Conservation (phyloP, 2,329 filamentous ascomycete genomes). For the Rugonectria rugulosa region DNA sequence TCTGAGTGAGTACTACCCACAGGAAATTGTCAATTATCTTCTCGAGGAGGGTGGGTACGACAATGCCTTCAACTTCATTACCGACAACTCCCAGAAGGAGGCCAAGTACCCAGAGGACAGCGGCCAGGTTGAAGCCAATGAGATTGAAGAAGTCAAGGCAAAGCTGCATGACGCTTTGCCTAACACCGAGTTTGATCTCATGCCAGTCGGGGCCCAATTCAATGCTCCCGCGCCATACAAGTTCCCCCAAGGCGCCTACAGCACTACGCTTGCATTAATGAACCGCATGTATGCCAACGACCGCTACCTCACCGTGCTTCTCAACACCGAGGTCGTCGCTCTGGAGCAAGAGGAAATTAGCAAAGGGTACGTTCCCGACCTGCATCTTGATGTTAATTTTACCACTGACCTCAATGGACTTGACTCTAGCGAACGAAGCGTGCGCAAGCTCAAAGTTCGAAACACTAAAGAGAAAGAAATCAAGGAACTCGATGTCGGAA, state of each 20-base stretch:
- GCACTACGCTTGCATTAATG: constrained; percentile 25
- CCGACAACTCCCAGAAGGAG: constrained; percentile 15
- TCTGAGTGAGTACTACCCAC: not conserved
- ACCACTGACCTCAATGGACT: not conserved
- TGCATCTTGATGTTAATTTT: fast-evolving
- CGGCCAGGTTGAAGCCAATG: constrained; percentile 11
- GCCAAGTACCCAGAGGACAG: constrained; percentile 15
- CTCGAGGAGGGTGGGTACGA: not conserved
- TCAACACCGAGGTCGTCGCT: constrained; percentile 27
- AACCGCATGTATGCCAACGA: constrained; percentile 33
- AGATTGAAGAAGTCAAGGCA: constrained; percentile 7
- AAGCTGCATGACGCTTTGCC: constrained; percentile 14
- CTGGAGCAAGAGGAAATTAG: not conserved
- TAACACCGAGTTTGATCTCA: constrained; percentile 3
- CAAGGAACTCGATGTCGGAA: constrained; percentile 18
- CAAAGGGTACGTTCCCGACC: not conserved
- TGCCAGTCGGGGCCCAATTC: constrained; percentile 30
- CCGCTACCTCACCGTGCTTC: constrained; percentile 20
- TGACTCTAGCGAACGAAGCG: not conserved
- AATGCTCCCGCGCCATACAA: constrained; percentile 26
- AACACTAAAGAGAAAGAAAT: constrained; percentile 12
- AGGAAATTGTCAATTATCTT: constrained; percentile 2
- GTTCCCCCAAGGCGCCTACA: constrained; percentile 26
- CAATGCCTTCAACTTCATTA: constrained; percentile 8
- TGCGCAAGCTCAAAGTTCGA: constrained; percentile 22